phyloP scores from a whole-genome alignment of 371 early-diverging fungal species.

The Smittium mucronatum region DNA sequence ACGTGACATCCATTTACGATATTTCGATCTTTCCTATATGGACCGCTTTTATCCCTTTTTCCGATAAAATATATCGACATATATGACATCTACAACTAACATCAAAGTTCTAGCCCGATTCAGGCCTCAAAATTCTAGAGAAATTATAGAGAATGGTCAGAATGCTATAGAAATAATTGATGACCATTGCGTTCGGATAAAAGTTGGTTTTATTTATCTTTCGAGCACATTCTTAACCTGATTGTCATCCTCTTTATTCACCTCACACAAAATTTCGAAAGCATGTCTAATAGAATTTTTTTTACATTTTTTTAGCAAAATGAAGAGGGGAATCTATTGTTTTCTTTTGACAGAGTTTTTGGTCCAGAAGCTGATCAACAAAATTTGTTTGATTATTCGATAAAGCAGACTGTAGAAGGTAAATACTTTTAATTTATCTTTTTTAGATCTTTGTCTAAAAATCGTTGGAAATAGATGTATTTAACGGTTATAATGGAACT shows the following conservation, averaged over 20 bases:
- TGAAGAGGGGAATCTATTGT: slow-evolving; percentile 64
- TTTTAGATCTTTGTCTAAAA: slow-evolving; percentile 98
- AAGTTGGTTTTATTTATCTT: no score
- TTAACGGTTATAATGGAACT: slow-evolving; percentile 49
- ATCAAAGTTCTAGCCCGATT: slow-evolving; percentile 95
- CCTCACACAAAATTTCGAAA: no score
- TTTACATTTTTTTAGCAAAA: slow-evolving; percentile 38
- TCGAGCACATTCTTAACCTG: no score
- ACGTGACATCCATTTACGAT: no score
- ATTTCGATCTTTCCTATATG: no score
- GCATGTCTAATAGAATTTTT: no score
- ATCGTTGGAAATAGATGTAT: slow-evolving; percentile 98
- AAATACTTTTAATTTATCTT: slow-evolving; percentile 82
- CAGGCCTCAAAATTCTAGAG: slow-evolving; percentile 86
- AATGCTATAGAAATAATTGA: slow-evolving; percentile 71
- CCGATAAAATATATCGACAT: no score
- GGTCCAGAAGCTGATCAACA: slow-evolving; percentile 67
- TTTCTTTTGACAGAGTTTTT: slow-evolving; percentile 84
- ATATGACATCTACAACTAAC: slow-evolving; percentile 51
- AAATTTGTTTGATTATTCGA: slow-evolving; percentile 78
- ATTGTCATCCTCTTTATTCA: no score
- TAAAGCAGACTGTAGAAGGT: slow-evolving; percentile 85
- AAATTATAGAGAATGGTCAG: slow-evolving; percentile 77
- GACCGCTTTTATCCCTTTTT: no score
- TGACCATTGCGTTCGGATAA: slow-evolving; percentile 55